Evolutionary conservation across 306 rosid genomes (phyloP), one percentile per base, ranked within the genome.

Genomic region (Oxytropis ochrocephala): DNA sequence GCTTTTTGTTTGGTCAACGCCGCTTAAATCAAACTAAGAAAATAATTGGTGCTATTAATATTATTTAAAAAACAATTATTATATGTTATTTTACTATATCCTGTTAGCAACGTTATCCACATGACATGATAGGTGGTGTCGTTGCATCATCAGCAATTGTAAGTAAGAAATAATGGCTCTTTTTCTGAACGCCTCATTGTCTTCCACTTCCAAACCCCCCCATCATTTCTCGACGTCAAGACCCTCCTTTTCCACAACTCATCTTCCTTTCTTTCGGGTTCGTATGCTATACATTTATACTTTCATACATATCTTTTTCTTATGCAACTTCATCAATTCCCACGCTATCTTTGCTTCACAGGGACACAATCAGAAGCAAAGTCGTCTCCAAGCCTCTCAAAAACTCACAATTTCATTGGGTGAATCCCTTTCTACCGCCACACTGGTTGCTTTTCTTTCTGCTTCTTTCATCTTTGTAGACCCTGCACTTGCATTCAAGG

Each of bases 401-500:
- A 75, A 61, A 33, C 78, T 79, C 12, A 0, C 79, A 8, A 57
- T 76, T 47, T 72, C 84, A 47, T 11, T 86, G 21, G 63, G 69
- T 0, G 85, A 78, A 62, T 84, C 92, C 11, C 71, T 84, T 5
- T 76, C 96, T 9, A 42, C 75, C 17, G 85, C 92, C n/a, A 67
- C 84, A 79, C 58, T 91, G 5, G 75, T 83, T 65, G 97, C 89
- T 75, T 74, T 91, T 50, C 78, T 90, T 44, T 94, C 96, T 29
- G 96, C 91, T 42, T 84, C 97, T 11, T 76, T 94, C 46, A 49
- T 94, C 73, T 54, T 89, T 6, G 89, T 69, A 48, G 72, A 88
- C 72, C 95, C 99, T 5, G 92, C 95, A 11, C 86, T 94, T 6
- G 97, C 97, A 51, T 94, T 85, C 75, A 94, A 77, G 86, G 97